Conservation (phyloP, 768 basidiomycete species). For the Serendipita sp. region DNA sequence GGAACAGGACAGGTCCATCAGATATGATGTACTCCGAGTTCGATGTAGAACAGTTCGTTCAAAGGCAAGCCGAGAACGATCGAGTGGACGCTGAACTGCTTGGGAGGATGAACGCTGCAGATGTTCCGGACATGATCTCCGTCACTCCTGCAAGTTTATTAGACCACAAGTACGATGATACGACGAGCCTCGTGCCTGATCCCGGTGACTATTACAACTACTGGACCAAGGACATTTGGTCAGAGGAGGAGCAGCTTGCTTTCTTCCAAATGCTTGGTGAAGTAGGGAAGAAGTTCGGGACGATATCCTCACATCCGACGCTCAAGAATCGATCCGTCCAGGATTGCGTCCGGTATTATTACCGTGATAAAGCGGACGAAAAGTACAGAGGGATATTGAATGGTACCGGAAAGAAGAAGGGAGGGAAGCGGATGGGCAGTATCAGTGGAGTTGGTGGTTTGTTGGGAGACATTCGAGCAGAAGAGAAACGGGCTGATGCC, state of each 20-base stretch:
- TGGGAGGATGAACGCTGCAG: background rate
- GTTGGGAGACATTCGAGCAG: constrained; percentile 1
- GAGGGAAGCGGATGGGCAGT: background rate
- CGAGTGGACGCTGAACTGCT: constrained; percentile 1
- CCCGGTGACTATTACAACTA: background rate
- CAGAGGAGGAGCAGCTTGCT: background rate
- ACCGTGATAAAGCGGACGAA: constrained; percentile 1
- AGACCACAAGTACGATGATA: background rate
- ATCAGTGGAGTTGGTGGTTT: background rate
- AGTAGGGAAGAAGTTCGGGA: constrained; percentile 3
- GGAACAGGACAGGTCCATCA: background rate
- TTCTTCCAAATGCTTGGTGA: background rate
- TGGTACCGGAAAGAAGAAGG: background rate
- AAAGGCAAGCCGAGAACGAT: background rate
- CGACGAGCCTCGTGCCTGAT: background rate
- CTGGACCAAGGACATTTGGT: background rate
- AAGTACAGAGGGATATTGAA: background rate
- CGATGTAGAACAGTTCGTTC: constrained; percentile 1
- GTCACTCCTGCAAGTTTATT: background rate
- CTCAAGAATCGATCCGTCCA: background rate
- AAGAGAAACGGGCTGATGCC: background rate
- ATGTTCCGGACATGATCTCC: constrained; percentile 3
- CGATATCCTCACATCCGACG: background rate
- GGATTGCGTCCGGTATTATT: constrained; percentile 2
- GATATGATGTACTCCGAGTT: constrained; percentile 5